Evolutionary conservation across 768 basidiomycete genomes (phyloP).

Genomic region (Boletus rubescentipes): DNA sequence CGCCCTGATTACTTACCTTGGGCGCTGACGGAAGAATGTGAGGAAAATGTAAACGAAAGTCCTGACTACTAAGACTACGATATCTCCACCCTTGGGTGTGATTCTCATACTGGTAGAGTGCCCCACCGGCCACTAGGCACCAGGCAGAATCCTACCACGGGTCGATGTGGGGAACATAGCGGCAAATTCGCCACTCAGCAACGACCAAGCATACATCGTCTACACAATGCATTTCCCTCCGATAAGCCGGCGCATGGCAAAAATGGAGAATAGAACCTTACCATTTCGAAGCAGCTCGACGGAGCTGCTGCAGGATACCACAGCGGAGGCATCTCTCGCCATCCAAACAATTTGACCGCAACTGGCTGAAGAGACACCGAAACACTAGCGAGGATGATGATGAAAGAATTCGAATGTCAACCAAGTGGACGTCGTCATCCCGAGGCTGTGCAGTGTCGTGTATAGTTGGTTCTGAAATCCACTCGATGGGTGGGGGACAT

Average conservation of each 20-base stretch:
- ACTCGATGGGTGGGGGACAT: constrained; percentile 3
- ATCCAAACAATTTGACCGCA: background rate
- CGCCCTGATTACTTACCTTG: constrained; percentile 31
- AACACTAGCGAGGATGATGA: background rate
- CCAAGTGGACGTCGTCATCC: constrained; percentile 7
- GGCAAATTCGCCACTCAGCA: constrained; percentile 4
- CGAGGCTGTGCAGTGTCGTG: constrained; percentile 27
- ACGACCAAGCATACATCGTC: background rate
- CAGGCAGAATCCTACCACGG: background rate
- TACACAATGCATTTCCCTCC: background rate
- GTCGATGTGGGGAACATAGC: background rate
- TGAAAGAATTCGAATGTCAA: background rate
- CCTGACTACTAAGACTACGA: constrained; percentile 9
- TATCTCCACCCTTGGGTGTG: background rate
- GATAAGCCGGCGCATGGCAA: constrained; percentile 1
- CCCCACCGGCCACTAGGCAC: background rate
- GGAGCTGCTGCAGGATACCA: background rate
- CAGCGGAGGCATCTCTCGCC: background rate
- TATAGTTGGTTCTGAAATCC: constrained; percentile 5
- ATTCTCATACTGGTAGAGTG: background rate
- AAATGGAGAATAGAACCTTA: background rate
- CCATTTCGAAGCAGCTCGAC: background rate
- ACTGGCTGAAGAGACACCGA: background rate
- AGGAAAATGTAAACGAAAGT: constrained; percentile 15
- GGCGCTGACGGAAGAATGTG: constrained; percentile 1